phyloP scores from a whole-genome alignment of 2,329 filamentous ascomycete species.

The Stagonosporopsis chrysanthemi region DNA sequence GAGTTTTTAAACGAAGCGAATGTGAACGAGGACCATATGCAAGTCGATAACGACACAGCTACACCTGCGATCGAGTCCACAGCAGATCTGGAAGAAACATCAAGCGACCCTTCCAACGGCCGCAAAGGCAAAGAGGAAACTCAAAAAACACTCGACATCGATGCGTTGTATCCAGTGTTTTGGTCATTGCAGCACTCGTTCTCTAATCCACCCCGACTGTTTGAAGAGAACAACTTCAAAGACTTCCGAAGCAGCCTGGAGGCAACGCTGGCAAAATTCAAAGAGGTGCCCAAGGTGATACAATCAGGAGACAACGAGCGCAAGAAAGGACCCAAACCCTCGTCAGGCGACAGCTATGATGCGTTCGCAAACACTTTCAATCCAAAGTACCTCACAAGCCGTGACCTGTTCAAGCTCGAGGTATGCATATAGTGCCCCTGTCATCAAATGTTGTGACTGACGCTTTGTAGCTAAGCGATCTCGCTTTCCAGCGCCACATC shows the following conservation, averaged over 20 bases:
- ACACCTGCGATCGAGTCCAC: conserved; percentile 37
- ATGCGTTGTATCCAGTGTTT: conserved; percentile 86
- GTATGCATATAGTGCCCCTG: conserved; percentile 56
- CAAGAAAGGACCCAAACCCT: conserved; percentile 60
- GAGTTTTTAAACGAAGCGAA: conserved; percentile 54
- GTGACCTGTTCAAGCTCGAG: conserved; percentile 94
- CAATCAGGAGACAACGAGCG: conserved; percentile 74
- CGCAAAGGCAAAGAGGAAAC: conserved; percentile 56
- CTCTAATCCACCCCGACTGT: conserved; percentile 85
- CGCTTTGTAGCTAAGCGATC: conserved; percentile 76
- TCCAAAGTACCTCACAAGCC: conserved; percentile 97
- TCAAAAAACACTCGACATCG: conserved; percentile 63
- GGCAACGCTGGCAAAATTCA: conserved; percentile 76
- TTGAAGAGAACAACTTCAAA: conserved; percentile 72
- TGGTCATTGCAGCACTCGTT: conserved; percentile 94
- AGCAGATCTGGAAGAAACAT: conserved; percentile 19
- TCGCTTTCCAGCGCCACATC: conserved; percentile 92
- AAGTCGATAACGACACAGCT: conserved; percentile 64
- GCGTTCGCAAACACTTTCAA: conserved; percentile 82
- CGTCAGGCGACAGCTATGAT: conserved; percentile 70
- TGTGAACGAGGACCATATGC: conserved; percentile 65
- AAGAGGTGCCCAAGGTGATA: conserved; percentile 70
- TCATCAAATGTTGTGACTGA: conserved; percentile 38
- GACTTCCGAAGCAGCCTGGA: conserved; percentile 70
- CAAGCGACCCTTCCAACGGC: conserved; percentile 47